These are phyloP conservation scores for Hyphopichia pseudoburtonii DNA, from an alignment of 1,139 yeast genomes.

Conservation along the genomic window DNA sequence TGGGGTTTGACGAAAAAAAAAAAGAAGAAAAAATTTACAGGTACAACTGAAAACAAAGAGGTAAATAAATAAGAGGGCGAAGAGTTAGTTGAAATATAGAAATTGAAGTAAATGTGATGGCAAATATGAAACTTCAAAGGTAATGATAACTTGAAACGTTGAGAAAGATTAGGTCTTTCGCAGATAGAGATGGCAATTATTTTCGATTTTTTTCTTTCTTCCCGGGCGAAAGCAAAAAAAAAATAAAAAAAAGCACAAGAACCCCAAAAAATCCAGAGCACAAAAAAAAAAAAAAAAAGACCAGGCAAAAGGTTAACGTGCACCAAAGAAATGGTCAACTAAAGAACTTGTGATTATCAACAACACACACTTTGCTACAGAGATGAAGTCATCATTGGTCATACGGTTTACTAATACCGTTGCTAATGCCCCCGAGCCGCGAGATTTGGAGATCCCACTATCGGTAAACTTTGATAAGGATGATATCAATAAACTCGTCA, in stretches of 20 bases:
- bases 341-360: no score
- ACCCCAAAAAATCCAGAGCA: neutral
- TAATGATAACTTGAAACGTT: no score
- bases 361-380: no score
- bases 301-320: no score
- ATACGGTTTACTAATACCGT: slow-evolving; percentile 34
- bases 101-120: neutral
- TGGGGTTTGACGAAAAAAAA: neutral
- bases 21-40: neutral
- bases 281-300: neutral
- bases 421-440: slow-evolving; percentile 19
- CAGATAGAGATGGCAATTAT: no score
- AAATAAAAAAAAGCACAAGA: no score
- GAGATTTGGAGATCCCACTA: slow-evolving; percentile 32
- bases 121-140: no score
- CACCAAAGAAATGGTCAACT: no score
- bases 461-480: slow-evolving; percentile 30
- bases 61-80: no score
- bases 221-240: no score
- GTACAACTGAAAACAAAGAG: neutral
- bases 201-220: no score
- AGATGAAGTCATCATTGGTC: slow-evolving; percentile 21
- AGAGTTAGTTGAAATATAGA: neutral
- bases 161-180: no score
- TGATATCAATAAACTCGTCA: slow-evolving; percentile 32